Base-by-base conservation (phyloP, 257 asterid genomes). In the Capsicum rhomboideum region DNA sequence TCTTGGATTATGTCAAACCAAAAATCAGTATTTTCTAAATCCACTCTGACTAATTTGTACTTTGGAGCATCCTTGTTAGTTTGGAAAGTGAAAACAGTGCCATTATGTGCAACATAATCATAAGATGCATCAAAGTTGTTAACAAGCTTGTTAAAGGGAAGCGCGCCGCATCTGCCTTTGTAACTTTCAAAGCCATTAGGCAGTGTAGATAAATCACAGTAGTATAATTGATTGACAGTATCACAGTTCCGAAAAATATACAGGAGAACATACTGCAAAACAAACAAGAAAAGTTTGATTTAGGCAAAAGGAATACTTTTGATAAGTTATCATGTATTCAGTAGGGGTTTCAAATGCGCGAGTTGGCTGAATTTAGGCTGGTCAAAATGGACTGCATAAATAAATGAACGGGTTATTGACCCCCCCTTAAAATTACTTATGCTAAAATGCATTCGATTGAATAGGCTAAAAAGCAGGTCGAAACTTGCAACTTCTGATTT, bases 21-120 rank as follows among this genome's bases (percentile, higher is more conserved):
- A 84, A 90, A 90, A 85, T 82, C 86, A 31, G 94, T 93, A 53
- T 93, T 93, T 82, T 85, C 88, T 17, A 93, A 64, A 81, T 97
- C 95, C 28, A 95, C 95, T 69, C 95, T 88, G 80, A 93, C 92
- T 52, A 97, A 91, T 88, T 95, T 97, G 89, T 93, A 91, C 86
- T 91, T 93, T n/a, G 99, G 98, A 82, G 99, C 97, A 86, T 92
- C 92, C 88, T 97, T 95, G 85, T 97, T 95, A 58, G 98, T 91
- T 80, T 85, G 92, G 67, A 97, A 93, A 68, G 98, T 97, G 89
- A 93, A 95, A 75, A 91, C 53, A 3, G 98, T 85, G 68, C 89
- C 96, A 61, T 95, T 97, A 89, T 97, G 93, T 8, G 99, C 98
- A 84, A 93, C 91, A 78, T 86, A 85, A 26, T 63, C 71, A 83